A percentile compares a stretch with the other conserved stretches of the same genome.
These are phyloP conservation scores for Suillus subalutaceus DNA, from an alignment of 768 basidiomycete genomes.

Conservation along the genomic window DNA sequence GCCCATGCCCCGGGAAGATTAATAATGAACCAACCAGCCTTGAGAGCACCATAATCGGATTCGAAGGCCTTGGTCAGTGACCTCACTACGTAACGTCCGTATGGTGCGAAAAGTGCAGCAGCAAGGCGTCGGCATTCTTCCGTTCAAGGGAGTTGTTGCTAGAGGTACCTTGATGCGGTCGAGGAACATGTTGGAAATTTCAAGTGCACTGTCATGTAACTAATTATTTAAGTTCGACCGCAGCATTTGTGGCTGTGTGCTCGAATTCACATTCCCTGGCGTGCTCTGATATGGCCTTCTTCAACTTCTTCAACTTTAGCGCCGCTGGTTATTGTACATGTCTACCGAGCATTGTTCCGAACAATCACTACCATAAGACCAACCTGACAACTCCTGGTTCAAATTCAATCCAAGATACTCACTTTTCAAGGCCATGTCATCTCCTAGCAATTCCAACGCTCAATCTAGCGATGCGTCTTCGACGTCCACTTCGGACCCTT, in stretches of 20 bases:
- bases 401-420: neutral
- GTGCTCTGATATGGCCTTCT: too few relatives aligned
- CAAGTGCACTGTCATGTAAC: too few relatives aligned
- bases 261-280: neutral
- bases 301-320: neutral
- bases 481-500: neutral
- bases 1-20: neutral
- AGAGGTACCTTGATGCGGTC: too few relatives aligned
- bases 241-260: neutral
- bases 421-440: constrained; percentile 3
- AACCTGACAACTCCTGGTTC: neutral
- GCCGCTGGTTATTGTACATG: neutral
- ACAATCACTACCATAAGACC: neutral
- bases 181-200: neutral
- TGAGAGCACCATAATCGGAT: too few relatives aligned
- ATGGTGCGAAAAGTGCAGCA: neutral
- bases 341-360: neutral
- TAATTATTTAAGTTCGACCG: neutral
- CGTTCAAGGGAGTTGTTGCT: too few relatives aligned
- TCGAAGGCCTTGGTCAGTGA: too few relatives aligned
- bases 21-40: too few relatives aligned
- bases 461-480: neutral
- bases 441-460: neutral
- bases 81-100: too few relatives aligned
- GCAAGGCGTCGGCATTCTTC: neutral